Evolutionary conservation across 2,329 filamentous ascomycete species (phyloP).

Genomic region (Phoma sp.): DNA sequence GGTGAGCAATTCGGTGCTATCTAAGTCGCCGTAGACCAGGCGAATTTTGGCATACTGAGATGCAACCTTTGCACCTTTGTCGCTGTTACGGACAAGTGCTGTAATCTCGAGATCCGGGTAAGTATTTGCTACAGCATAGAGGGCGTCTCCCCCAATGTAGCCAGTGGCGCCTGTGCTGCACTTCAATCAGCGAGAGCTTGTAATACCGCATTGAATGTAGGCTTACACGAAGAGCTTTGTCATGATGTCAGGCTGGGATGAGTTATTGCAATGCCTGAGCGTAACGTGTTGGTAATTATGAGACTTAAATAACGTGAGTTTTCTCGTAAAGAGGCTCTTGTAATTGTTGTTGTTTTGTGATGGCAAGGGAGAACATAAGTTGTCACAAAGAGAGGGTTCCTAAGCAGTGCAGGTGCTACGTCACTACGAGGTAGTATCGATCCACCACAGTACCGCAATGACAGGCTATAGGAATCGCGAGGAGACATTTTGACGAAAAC

Average conservation of each 20-base stretch:
- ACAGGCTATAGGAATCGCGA: not conserved
- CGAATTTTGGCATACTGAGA: conserved; percentile 56
- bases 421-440: conserved; percentile 4
- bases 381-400: not conserved
- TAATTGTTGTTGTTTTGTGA: not conserved
- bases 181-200: not conserved
- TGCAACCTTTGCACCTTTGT: conserved; percentile 57
- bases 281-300: not conserved
- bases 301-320: not conserved
- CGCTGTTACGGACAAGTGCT: conserved; percentile 58
- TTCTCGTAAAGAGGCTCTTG: not conserved
- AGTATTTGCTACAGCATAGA: conserved; percentile 49
- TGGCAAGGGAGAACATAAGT: not conserved
- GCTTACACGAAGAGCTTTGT: conserved; percentile 40
- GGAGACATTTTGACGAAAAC: not conserved
- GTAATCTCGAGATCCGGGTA: conserved; percentile 60
- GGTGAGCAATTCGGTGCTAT: conserved; percentile 36
- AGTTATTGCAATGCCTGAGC: not conserved
- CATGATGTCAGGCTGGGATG: conserved; percentile 20
- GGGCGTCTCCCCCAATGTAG: conserved; percentile 43
- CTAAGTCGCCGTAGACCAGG: conserved; percentile 59
- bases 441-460: not conserved
- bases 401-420: conserved; percentile 16
- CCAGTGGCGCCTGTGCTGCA: conserved; percentile 42
- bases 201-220: not conserved